phyloP scores from a whole-genome alignment of 176 grass and related monocot species.

The Oryza glumipatula region DNA sequence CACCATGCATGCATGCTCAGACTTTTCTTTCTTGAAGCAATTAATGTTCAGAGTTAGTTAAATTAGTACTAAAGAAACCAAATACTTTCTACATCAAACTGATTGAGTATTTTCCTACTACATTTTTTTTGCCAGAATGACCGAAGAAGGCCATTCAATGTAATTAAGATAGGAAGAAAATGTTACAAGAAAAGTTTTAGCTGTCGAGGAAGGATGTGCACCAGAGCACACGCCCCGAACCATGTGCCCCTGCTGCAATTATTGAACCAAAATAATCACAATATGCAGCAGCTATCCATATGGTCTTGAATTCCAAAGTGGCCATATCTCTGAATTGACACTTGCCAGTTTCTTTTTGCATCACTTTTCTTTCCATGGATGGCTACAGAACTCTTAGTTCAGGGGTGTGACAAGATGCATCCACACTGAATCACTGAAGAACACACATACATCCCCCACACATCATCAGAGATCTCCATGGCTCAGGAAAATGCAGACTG shows the following conservation, averaged over 20 bases:
- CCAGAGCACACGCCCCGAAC: too few relatives aligned
- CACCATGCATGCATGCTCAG: conserved; percentile 25
- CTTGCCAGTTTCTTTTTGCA: neutral
- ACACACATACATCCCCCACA: conserved; percentile 3
- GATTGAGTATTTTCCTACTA: too few relatives aligned
- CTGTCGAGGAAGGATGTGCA: too few relatives aligned
- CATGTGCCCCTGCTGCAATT: conserved; percentile 6
- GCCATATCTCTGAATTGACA: neutral
- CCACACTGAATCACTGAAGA: conserved; percentile 19
- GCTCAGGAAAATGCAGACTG: conserved; percentile 47
- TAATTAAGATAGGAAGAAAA: neutral
- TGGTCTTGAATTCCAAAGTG: neutral
- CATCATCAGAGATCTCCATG: conserved; percentile 32
- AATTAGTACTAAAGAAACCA: conserved; percentile 13
- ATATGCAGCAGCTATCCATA: neutral
- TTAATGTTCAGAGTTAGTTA: neutral
- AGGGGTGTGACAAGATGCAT: conserved; percentile 47
- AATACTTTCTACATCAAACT: neutral
- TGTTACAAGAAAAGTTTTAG: too few relatives aligned
- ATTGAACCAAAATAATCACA: conserved; percentile 26
- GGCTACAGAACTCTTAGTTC: conserved; percentile 29
- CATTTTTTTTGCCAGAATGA: too few relatives aligned
- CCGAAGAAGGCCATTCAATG: neutral
- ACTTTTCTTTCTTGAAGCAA: neutral
- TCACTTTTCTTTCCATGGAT: neutral